Percentiles rank a stretch among this genome's conserved stretches.
Conservation (phyloP, 2,329 filamentous ascomycete genomes). For the Cryphonectria naterciae region DNA sequence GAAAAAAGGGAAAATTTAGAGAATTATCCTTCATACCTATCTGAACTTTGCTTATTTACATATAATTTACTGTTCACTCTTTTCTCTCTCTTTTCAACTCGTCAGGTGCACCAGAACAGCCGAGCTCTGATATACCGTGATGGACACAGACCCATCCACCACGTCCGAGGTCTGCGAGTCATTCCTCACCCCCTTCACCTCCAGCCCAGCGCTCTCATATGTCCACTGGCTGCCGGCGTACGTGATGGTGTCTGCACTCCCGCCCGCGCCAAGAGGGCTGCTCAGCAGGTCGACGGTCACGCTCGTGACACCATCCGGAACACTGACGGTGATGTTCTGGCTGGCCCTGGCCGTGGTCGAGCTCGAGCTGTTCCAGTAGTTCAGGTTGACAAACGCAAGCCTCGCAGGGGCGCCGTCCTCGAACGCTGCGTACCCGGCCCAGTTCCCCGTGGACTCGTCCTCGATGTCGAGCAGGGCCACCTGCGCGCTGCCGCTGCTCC, state of each 20-base stretch:
- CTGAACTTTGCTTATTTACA: neutral
- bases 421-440: slow-evolving; percentile 39
- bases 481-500: slow-evolving; percentile 36
- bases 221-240: slow-evolving; percentile 46
- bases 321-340: slow-evolving; percentile 32
- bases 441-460: slow-evolving; percentile 32
- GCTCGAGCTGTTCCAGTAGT: slow-evolving; percentile 43
- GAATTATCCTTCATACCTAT: neutral
- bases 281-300: slow-evolving; percentile 38
- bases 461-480: slow-evolving; percentile 33
- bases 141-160: slow-evolving; percentile 33
- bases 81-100: neutral
- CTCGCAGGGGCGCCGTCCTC: slow-evolving; percentile 36
- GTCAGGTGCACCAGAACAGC: slow-evolving; percentile 34
- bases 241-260: slow-evolving; percentile 39
- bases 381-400: slow-evolving; percentile 39
- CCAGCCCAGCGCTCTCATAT: slow-evolving; percentile 39
- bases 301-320: slow-evolving; percentile 31
- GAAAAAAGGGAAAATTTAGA: neutral
- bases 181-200: slow-evolving; percentile 39
- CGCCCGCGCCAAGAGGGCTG: slow-evolving; percentile 41
- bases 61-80: too few species aligned
- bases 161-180: slow-evolving; percentile 38
- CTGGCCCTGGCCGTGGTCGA: slow-evolving; percentile 33
- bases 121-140: slow-evolving; percentile 37